Base-by-base conservation (phyloP, 352 stramenopile genomes). In the Phytophthora sojae region DNA sequence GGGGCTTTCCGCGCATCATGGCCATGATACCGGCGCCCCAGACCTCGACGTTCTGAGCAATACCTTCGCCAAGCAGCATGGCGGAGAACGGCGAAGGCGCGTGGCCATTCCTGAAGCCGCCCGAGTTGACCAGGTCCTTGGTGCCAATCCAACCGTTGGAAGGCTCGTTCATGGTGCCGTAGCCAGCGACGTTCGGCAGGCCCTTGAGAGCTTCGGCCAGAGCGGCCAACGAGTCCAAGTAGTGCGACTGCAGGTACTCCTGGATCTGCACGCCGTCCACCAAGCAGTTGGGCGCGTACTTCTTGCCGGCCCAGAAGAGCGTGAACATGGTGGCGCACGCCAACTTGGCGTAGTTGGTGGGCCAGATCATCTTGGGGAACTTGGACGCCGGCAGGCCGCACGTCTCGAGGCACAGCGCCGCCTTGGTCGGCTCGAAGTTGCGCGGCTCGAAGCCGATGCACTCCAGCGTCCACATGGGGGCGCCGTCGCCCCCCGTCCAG, bases 341-440 rank as follows among this genome's bases (percentile, higher is more conserved):
- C 53, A 95, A 81, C 57, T 96, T 96, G 71, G 88, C 92, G 68
- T 97, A 96, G 68, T 97, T 97, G 47, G 90, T 94, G 17, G 86
- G 88, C 92, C 92, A 98, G 63, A 96, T 91, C 92, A 97, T 98
- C 71, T 94, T 95, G 21, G 90, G 90, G 60, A 90, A 93, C 53
- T 82, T 57, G 19, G 49, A 79, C 29, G 74, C 70, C 9, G 47
- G 67, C 3, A 66, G 14, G 5, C 78, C 80, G n/a, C 65, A 77
- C 25, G 84, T 94, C 63, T 93, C 85, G 17, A 93, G 67, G 56
- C 85, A 93, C 14, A 95, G 47, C 14, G 91, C 90, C 3, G 89
- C 79, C 45, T 90, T 90, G 23, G 89, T 96, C 0, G 61, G 57
- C 39, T 84, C 78, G 55, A 97, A 95, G 61, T 93, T 60, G 14